A percentile compares a stretch with the other conserved stretches of the same genome.
Evolutionary conservation across 176 grass and related monocot genomes (phyloP).

Genomic region (Bromus sterilis): DNA sequence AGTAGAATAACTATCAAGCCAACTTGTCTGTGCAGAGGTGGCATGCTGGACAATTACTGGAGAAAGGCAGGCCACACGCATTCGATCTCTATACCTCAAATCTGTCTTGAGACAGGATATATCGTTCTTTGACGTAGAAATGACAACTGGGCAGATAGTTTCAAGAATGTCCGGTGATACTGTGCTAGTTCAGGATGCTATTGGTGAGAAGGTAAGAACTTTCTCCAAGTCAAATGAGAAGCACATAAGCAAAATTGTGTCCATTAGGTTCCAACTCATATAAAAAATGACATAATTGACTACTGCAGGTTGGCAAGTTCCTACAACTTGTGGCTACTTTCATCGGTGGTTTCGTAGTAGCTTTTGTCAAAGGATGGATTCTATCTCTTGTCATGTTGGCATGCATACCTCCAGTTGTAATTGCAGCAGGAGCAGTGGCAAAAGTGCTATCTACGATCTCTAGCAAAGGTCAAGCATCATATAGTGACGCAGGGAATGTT

Average conservation of each 20-base stretch:
- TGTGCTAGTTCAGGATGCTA: conserved; percentile 60
- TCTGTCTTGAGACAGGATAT: conserved; percentile 71
- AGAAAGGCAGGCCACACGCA: conserved; percentile 58
- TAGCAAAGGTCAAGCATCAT: conserved; percentile 46
- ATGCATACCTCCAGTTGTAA: conserved; percentile 54
- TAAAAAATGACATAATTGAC: neutral
- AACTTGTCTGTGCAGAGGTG: conserved; percentile 41
- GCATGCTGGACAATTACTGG: conserved; percentile 78
- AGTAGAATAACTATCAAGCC: neutral
- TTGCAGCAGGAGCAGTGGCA: conserved; percentile 51
- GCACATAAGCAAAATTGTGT: neutral
- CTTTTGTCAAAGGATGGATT: conserved; percentile 79
- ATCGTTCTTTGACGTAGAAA: conserved; percentile 71
- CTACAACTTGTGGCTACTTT: conserved; percentile 69
- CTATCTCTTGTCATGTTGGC: conserved; percentile 81
- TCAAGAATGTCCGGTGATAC: conserved; percentile 62
- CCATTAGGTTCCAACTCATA: neutral
- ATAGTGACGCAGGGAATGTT: conserved; percentile 61
- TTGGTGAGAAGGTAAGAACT: conserved; percentile 64
- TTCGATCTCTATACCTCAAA: conserved; percentile 72
- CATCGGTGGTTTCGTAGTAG: conserved; percentile 69
- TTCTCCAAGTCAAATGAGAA: neutral
- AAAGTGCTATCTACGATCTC: conserved; percentile 58
- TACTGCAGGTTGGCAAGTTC: conserved; percentile 70
- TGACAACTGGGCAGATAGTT: conserved; percentile 49